These are phyloP conservation scores for Dillenia suffruticosa DNA, from an alignment of 164 flowering plant genomes.

Conservation along the genomic window DNA sequence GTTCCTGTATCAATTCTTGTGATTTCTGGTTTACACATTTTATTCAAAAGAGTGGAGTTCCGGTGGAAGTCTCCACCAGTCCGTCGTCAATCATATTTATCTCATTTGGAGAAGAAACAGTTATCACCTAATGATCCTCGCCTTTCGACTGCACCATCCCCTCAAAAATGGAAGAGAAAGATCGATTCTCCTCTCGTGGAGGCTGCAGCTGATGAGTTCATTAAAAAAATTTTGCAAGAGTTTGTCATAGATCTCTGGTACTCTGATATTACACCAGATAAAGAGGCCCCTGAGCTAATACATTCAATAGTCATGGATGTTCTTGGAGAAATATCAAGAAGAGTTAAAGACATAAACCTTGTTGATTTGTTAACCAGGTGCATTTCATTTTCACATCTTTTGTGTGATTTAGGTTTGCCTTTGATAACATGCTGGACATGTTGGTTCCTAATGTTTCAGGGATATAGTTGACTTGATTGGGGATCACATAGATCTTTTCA, in stretches of 20 bases:
- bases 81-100: conserved; percentile 44
- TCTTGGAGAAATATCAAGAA: conserved; percentile 75
- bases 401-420: conserved; percentile 25
- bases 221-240: conserved; percentile 67
- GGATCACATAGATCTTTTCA: conserved; percentile 79
- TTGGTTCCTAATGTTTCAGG: conserved; percentile 45
- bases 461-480: conserved; percentile 82
- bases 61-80: conserved; percentile 46
- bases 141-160: conserved; percentile 41
- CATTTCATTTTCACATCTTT: neutral
- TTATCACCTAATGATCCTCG: conserved; percentile 75
- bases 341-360: conserved; percentile 84
- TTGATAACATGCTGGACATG: conserved; percentile 10
- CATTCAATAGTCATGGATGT: conserved; percentile 62
- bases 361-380: conserved; percentile 95
- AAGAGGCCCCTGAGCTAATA: conserved; percentile 78
- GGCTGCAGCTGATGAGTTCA: conserved; percentile 71
- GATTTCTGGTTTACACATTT: conserved; percentile 48
- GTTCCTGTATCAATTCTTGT: conserved; percentile 72
- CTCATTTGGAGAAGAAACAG: conserved; percentile 78
- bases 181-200: conserved; percentile 88
- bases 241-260: conserved; percentile 93
- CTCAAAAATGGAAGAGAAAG: conserved; percentile 70
- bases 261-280: conserved; percentile 81
- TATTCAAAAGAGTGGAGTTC: conserved; percentile 70